These are phyloP conservation scores for Paracorniculantispora psalliotae DNA, from an alignment of 2,329 filamentous ascomycete genomes.

Conservation along the genomic window DNA sequence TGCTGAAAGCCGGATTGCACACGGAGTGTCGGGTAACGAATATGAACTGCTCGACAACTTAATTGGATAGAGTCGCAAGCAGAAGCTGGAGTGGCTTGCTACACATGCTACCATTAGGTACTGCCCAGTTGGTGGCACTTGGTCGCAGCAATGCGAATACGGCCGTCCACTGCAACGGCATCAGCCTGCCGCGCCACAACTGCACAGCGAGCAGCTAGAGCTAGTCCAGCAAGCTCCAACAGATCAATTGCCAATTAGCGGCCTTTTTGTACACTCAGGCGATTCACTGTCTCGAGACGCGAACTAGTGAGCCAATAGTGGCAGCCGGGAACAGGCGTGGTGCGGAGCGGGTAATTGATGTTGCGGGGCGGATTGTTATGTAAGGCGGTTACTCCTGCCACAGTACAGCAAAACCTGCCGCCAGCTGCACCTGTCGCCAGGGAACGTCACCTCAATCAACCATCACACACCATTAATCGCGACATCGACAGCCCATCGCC, in stretches of 20 bases:
- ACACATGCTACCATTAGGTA: neutral
- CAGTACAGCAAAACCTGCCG: slow-evolving; percentile 38
- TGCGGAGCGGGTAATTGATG: slow-evolving; percentile 15
- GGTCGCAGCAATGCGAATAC: neutral
- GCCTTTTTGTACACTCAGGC: neutral
- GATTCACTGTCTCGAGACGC: neutral
- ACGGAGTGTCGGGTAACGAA: too few species aligned
- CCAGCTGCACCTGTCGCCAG: slow-evolving; percentile 34
- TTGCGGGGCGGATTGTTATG: slow-evolving; percentile 24
- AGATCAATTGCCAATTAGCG: neutral
- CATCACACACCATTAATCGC: slow-evolving; percentile 16
- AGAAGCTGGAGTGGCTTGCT: too few species aligned
- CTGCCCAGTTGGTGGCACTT: neutral
- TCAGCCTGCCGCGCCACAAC: neutral
- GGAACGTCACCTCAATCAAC: slow-evolving; percentile 33
- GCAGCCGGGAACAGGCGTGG: neutral
- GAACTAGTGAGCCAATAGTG: slow-evolving; percentile 1
- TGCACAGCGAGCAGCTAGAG: neutral
- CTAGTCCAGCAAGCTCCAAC: neutral
- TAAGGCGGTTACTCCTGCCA: slow-evolving; percentile 26
- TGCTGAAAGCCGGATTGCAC: too few species aligned
- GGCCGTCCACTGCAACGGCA: neutral
- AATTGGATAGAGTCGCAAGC: too few species aligned
- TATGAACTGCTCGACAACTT: too few species aligned
- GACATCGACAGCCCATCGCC: slow-evolving; percentile 17